phyloP scores from a whole-genome alignment of 345 rosid genomes.

The Ailanthus altissimus region DNA sequence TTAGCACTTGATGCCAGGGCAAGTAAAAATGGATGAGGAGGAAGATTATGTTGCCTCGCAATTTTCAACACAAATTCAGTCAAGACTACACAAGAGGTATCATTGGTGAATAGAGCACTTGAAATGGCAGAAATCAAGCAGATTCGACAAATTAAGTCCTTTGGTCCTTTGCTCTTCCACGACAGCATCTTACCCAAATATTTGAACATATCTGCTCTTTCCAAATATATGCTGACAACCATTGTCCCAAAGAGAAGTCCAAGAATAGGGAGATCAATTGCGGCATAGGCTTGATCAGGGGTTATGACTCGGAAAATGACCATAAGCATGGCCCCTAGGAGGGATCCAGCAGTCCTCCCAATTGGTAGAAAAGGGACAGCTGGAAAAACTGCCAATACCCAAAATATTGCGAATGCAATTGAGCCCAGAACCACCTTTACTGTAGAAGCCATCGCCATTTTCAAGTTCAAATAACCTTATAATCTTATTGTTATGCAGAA shows the following conservation, averaged over 20 bases:
- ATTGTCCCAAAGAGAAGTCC: slow-evolving; percentile 90
- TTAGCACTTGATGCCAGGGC: slow-evolving; percentile 89
- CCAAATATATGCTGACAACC: slow-evolving; percentile 83
- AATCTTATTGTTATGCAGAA: not conserved
- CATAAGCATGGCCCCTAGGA: slow-evolving; percentile 84
- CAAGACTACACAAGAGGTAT: slow-evolving; percentile 74
- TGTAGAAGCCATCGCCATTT: slow-evolving; percentile 62
- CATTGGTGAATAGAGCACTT: slow-evolving; percentile 86
- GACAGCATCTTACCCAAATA: slow-evolving; percentile 70
- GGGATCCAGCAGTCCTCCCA: slow-evolving; percentile 91
- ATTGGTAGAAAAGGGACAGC: slow-evolving; percentile 74
- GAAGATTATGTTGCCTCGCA: slow-evolving; percentile 77
- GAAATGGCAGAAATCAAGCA: slow-evolving; percentile 74
- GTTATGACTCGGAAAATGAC: slow-evolving; percentile 66
- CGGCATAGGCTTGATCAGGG: slow-evolving; percentile 75
- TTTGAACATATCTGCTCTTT: slow-evolving; percentile 77
- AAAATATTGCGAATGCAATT: slow-evolving; percentile 67
- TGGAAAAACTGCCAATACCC: slow-evolving; percentile 85
- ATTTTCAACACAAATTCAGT: slow-evolving; percentile 82
- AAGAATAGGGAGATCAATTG: slow-evolving; percentile 80
- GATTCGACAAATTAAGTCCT: slow-evolving; percentile 67
- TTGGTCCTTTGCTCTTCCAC: slow-evolving; percentile 73
- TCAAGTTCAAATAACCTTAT: not conserved
- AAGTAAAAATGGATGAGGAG: slow-evolving; percentile 74
- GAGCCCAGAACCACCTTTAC: slow-evolving; percentile 63